Conservation (phyloP, 805 yeast genomes). For the Metschnikowia koreensis region DNA sequence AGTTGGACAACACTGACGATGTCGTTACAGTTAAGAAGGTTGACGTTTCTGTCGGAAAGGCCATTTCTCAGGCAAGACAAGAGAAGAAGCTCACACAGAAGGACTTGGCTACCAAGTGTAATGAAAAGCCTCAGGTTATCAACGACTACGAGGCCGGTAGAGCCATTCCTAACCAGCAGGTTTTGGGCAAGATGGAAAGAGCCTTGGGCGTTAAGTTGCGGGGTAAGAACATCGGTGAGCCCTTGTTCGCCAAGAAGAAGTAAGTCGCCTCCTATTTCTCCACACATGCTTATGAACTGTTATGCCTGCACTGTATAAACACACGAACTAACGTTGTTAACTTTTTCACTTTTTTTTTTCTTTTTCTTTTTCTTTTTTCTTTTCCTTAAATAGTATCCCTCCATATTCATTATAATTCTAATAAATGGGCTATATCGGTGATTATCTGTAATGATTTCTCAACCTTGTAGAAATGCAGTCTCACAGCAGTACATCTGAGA, state of each 20-base stretch:
- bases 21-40: constrained; percentile 90
- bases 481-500: too few species aligned
- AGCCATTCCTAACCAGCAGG: constrained; percentile 94
- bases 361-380: not conserved
- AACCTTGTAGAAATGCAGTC: not conserved
- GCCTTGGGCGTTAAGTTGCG: constrained; percentile 91
- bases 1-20: constrained; percentile 89
- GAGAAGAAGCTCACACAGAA: constrained; percentile 90
- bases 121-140: constrained; percentile 92
- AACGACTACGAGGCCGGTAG: constrained; percentile 97
- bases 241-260: constrained; percentile 62
- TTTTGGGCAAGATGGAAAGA: constrained; percentile 88
- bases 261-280: constrained; percentile 12
- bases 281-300: constrained; percentile 8
- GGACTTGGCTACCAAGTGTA: constrained; percentile 92
- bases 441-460: not conserved
- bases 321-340: not conserved
- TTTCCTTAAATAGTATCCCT: not conserved
- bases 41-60: constrained; percentile 80
- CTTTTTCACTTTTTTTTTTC: not conserved
- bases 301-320: constrained; percentile 2
- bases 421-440: not conserved
- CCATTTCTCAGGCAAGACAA: constrained; percentile 79
- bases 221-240: constrained; percentile 94
- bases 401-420: not conserved